Evolutionary conservation across 768 basidiomycete genomes (phyloP).

Genomic region (Tylopilus sp.): DNA sequence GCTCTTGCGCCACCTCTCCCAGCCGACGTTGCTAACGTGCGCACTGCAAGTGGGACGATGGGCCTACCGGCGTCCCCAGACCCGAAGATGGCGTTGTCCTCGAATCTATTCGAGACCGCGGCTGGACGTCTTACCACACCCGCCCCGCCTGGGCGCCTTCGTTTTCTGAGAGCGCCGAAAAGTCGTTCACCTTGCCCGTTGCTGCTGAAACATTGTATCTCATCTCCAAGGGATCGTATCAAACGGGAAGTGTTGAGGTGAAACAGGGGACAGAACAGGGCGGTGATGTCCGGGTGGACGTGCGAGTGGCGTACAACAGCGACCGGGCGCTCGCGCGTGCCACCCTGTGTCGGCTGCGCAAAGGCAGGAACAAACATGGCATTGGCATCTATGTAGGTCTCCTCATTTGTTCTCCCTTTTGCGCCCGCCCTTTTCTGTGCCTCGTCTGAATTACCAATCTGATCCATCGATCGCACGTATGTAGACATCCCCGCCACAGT

Average conservation of each 20-base stretch:
- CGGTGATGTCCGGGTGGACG: constrained; percentile 23
- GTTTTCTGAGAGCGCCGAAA: constrained; percentile 16
- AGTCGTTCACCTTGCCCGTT: constrained; percentile 30
- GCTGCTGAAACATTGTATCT: constrained; percentile 31
- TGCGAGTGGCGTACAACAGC: constrained; percentile 30
- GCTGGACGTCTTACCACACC: constrained; percentile 15
- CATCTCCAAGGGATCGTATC: constrained; percentile 31
- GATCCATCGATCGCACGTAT: neutral
- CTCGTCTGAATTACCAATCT: neutral
- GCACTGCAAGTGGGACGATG: neutral
- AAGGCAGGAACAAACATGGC: constrained; percentile 26
- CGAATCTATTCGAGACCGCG: constrained; percentile 2
- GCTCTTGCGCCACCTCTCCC: neutral
- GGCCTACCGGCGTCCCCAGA: constrained; percentile 2
- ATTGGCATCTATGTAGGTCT: constrained; percentile 36
- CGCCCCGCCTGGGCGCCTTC: constrained; percentile 17
- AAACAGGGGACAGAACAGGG: constrained; percentile 6
- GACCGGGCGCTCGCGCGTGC: constrained; percentile 24
- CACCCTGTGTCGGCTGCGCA: constrained; percentile 31
- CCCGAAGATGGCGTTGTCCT: constrained; percentile 17
- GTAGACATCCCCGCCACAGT: constrained; percentile 14
- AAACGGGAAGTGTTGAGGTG: constrained; percentile 20
- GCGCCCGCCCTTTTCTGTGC: neutral
- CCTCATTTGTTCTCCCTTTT: neutral
- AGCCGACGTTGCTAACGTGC: neutral